A percentile compares a stretch with the other conserved stretches of the same genome.
Conservation (phyloP, 202 grass and related monocot species). For the Saccharum hybrid region DNA sequence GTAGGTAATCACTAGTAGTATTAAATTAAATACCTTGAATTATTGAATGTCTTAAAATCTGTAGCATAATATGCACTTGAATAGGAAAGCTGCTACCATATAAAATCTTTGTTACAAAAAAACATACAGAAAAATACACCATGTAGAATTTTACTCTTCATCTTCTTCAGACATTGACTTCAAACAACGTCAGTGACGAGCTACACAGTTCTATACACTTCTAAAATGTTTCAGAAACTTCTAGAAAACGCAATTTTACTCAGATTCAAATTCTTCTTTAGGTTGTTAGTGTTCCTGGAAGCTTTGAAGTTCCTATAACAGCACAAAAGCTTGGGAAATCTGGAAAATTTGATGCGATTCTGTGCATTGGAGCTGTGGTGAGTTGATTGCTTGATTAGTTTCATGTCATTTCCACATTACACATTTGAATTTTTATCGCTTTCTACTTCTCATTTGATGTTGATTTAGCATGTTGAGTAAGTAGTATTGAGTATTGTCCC, state of each 20-base stretch:
- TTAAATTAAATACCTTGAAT: background rate
- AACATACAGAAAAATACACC: background rate
- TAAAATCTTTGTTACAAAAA: constrained; percentile 16
- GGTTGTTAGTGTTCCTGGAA: constrained; percentile 93
- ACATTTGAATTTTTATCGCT: background rate
- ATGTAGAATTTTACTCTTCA: background rate
- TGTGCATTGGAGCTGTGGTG: constrained; percentile 99
- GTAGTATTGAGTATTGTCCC: background rate
- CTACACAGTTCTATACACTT: constrained; percentile 3
- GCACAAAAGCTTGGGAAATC: constrained; percentile 90
- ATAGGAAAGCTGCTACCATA: constrained; percentile 1
- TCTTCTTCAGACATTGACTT: background rate
- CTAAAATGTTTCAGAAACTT: background rate
- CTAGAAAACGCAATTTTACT: background rate
- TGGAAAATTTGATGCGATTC: constrained; percentile 77
- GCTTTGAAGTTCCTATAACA: constrained; percentile 92
- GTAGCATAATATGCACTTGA: background rate
- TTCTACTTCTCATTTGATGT: constrained; percentile 16
- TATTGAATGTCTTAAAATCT: background rate
- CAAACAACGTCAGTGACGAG: background rate
- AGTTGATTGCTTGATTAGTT: constrained; percentile 11
- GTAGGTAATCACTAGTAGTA: background rate
- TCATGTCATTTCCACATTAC: background rate
- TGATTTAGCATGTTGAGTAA: constrained; percentile 11
- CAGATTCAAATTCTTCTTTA: constrained; percentile 43